Conservation (phyloP, 2,329 filamentous ascomycete genomes). For the Albophoma yamanashiensis region DNA sequence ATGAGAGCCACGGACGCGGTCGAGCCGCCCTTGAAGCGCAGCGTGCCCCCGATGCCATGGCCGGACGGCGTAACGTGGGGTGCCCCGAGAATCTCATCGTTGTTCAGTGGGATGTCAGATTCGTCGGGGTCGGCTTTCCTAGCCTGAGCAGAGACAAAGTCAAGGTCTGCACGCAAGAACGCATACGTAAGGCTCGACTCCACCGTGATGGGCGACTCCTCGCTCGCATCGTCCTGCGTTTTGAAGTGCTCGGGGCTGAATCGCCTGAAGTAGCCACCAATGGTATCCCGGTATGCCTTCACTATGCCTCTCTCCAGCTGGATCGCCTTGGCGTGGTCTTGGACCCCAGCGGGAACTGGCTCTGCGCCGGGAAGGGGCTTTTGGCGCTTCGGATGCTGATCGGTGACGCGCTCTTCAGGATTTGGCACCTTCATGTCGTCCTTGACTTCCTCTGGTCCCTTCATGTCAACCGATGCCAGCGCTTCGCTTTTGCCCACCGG, state of each 20-base stretch:
- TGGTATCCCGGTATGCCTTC: conserved; percentile 66
- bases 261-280: conserved; percentile 89
- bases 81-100: conserved; percentile 68
- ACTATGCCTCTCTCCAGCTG: conserved; percentile 63
- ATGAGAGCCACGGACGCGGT: conserved; percentile 86
- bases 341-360: conserved; percentile 38
- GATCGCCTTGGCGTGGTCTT: conserved; percentile 50
- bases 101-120: conserved; percentile 70
- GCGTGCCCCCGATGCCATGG: conserved; percentile 59
- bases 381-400: conserved; percentile 24
- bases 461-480: conserved; percentile 31
- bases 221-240: conserved; percentile 19
- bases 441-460: conserved; percentile 35
- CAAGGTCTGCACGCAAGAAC: conserved; percentile 86
- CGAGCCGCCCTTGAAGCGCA: conserved; percentile 84
- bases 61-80: conserved; percentile 43
- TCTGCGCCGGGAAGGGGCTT: conserved; percentile 25
- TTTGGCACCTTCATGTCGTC: conserved; percentile 23
- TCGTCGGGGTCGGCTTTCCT: conserved; percentile 68
- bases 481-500: conserved; percentile 13
- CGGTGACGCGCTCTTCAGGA: conserved; percentile 16
- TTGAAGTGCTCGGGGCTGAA: conserved; percentile 75
- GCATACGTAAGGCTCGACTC: conserved; percentile 81
- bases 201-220: conserved; percentile 42
- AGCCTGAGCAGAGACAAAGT: conserved; percentile 86